Conservation (phyloP, 192 early-diverging fungal species). For the Dimargaris xerosporica region DNA sequence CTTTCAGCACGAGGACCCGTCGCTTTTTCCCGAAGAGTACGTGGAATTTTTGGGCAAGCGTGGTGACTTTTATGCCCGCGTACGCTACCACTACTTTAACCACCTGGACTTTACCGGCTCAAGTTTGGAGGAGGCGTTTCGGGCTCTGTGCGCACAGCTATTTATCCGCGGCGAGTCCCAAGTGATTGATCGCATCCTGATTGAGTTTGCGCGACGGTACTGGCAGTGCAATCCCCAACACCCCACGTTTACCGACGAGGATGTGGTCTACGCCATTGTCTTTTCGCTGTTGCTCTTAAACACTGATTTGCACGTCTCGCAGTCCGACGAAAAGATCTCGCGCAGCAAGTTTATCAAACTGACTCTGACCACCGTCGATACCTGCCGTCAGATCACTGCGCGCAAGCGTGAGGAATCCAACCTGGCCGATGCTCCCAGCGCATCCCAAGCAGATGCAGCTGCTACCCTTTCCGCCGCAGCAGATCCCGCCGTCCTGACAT, state of each 20-base stretch:
- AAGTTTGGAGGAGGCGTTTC: conserved; percentile 64
- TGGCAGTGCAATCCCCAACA: conserved; percentile 64
- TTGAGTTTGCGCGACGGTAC: conserved; percentile 66
- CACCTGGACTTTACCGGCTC: conserved; percentile 56
- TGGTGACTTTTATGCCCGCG: conserved; percentile 35
- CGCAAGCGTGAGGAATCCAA: conserved; percentile 4
- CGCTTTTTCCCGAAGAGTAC: conserved; percentile 3
- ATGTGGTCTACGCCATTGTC: conserved; percentile 72
- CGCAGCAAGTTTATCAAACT: conserved; percentile 42
- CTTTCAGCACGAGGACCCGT: conserved; percentile 3
- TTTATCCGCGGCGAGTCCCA: conserved; percentile 85
- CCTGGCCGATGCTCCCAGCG: background rate
- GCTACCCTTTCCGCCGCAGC: background rate
- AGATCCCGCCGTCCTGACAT: background rate
- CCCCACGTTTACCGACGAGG: conserved; percentile 26
- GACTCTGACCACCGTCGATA: conserved; percentile 10
- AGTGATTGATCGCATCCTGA: conserved; percentile 78
- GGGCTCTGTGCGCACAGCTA: conserved; percentile 60
- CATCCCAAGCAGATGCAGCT: background rate
- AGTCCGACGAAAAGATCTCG: conserved; percentile 57
- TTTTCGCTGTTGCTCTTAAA: conserved; percentile 81
- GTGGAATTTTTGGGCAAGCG: conserved; percentile 33
- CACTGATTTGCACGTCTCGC: conserved; percentile 86
- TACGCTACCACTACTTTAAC: conserved; percentile 55
- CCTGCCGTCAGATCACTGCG: conserved; percentile 1